Percentiles rank a stretch among this genome's conserved stretches.
Conservation (phyloP, 2,329 filamentous ascomycete genomes). For the Pyrenophora teres region DNA sequence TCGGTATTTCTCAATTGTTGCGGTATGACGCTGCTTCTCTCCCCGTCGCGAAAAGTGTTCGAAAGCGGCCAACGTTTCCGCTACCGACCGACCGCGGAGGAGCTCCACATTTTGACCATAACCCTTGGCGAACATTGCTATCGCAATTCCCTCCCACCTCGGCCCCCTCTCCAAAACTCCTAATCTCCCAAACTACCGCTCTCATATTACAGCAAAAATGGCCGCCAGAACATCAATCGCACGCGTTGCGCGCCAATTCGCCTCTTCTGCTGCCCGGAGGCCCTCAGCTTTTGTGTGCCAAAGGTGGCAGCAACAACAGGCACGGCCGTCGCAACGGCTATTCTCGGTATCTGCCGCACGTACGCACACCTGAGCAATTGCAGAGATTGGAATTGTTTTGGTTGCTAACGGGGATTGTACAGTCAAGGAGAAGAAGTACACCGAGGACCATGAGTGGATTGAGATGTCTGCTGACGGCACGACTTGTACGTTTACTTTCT, state of each 20-base stretch:
- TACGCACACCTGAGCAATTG: constrained; percentile 23
- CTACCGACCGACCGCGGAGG: constrained; percentile 7
- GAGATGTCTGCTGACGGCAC: constrained; percentile 83
- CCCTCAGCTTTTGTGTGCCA: constrained; percentile 33
- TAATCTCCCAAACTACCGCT: neutral
- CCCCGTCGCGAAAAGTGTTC: constrained; percentile 31
- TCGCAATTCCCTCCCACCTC: constrained; percentile 1
- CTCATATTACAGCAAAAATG: constrained; percentile 31
- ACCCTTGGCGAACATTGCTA: constrained; percentile 8
- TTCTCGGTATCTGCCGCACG: constrained; percentile 46
- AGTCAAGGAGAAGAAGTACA: constrained; percentile 81
- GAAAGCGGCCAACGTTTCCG: constrained; percentile 28
- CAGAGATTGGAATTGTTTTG: neutral
- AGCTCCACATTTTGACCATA: constrained; percentile 8
- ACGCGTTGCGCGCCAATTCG: constrained; percentile 44
- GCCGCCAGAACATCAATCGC: constrained; percentile 40
- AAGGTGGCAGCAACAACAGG: constrained; percentile 29
- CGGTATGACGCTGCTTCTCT: neutral
- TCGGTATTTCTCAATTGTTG: neutral
- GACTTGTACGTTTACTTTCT: constrained; percentile 60
- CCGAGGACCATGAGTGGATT: constrained; percentile 96
- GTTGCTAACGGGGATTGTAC: constrained; percentile 20
- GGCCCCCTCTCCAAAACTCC: neutral
- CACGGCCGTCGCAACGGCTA: constrained; percentile 38
- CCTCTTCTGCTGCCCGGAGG: constrained; percentile 31